Base-by-base conservation (phyloP, 768 basidiomycete genomes). In the Pleurotus pulmonarius region DNA sequence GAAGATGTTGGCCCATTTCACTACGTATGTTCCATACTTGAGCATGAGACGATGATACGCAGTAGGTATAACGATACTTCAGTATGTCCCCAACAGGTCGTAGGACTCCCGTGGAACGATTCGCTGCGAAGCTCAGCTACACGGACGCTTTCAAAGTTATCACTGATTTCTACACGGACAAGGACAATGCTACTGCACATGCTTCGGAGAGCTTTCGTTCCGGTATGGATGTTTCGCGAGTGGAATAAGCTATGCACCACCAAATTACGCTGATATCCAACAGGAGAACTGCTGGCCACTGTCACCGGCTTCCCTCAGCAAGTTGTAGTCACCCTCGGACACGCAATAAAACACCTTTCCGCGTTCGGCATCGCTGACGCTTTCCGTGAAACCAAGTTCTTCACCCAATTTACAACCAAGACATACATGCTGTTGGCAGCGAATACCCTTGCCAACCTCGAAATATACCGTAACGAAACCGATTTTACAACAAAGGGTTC, bases 401-500 rank as follows among this genome's bases (percentile, higher is more conserved):
- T 97, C 72, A 78, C 74, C 16, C 83, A 74, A 64, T 98, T 98
- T 65, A 76, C 90, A 3, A 83, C 85, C 20, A 79, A 81, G 55
- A 80, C 83, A 0, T 87, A 92, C 60, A 95, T 99, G 95, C 76
- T 93, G 18, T 77, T 99, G 46, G 89, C 88, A 47, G 87, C 86
- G 22, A 97, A 93, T 66, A 96, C 96, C 0, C 71, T 98, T 9
- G 79, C 80, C 11, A 98, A 97, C 66, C 70, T 96, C 72, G 95
- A 98, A 69, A 85, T 99, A n/a, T 95, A 92, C 67, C 82, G 85
- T 34, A 98, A 98, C 63, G 88, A 90, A 65, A 93, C 92, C 0
- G 88, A 97, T 66, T 81, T 81, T 55, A 83, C 80, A 9, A 74
- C 79, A 16, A 79, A 72, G 56, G 95, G 94, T 3, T 90, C 92